Conservation (phyloP, 148 eudicot species). For the Tetragonia tetragonoides region DNA sequence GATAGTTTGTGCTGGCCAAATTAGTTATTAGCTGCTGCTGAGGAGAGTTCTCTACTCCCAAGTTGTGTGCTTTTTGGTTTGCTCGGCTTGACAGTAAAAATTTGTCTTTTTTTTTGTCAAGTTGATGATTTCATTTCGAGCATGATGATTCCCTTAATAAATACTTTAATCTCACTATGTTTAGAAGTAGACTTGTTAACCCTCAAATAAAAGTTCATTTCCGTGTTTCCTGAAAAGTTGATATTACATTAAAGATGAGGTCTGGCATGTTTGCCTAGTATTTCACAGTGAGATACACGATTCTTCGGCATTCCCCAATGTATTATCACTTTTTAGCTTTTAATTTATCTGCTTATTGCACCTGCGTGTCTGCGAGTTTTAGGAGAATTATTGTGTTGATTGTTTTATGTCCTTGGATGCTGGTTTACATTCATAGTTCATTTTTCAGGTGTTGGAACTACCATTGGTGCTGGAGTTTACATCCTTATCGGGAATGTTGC, state of each 20-base stretch:
- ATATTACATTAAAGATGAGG: too few relatives aligned
- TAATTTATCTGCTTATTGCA: background rate
- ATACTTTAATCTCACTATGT: too few relatives aligned
- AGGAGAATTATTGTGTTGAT: background rate
- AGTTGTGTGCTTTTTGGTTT: too few relatives aligned
- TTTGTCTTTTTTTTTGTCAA: too few relatives aligned
- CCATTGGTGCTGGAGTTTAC: constrained; percentile 97
- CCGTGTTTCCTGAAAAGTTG: too few relatives aligned
- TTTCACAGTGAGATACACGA: background rate
- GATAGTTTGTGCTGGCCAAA: too few relatives aligned
- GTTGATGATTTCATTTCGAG: too few relatives aligned
- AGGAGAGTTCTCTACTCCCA: background rate
- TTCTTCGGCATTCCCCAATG: background rate
- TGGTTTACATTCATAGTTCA: background rate
- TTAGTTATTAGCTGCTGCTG: background rate
- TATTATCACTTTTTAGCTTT: background rate
- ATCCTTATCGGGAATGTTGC: constrained; percentile 96
- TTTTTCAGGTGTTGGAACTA: constrained; percentile 80
- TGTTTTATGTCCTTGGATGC: background rate
- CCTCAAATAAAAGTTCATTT: too few relatives aligned
- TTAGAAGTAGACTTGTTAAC: too few relatives aligned
- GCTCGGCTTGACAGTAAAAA: too few relatives aligned
- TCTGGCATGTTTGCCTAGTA: background rate
- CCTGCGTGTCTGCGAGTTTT: background rate
- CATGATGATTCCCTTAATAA: too few relatives aligned